These are phyloP conservation scores for Viola pubescens DNA, from an alignment of 441 rosid species.

Conservation along the genomic window DNA sequence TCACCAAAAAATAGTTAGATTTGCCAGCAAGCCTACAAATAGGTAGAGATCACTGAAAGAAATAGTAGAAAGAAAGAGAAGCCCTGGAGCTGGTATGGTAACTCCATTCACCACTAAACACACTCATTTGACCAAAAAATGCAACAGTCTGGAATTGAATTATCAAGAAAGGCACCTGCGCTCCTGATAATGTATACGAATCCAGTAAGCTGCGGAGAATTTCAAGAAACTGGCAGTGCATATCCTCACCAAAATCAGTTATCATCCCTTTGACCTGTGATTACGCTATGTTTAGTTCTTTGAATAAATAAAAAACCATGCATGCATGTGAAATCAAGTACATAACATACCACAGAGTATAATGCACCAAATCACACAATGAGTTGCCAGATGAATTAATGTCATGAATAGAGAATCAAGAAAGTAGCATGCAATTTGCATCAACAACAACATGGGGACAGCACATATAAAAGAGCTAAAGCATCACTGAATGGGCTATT, in stretches of 20 bases:
- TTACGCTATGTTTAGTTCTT: not conserved
- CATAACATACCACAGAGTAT: not conserved
- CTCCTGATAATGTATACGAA: slow-evolving; percentile 71
- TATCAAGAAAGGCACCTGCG: slow-evolving; percentile 50
- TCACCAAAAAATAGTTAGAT: not conserved
- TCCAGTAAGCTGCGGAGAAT: slow-evolving; percentile 96
- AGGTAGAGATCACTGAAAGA: not conserved
- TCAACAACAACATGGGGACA: no score
- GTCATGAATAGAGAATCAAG: no score
- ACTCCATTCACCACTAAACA: slow-evolving; percentile 6
- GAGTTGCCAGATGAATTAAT: no score
- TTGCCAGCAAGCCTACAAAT: not conserved
- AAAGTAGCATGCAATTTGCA: no score
- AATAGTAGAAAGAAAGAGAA: not conserved
- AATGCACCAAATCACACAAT: no score
- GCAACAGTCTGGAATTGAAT: slow-evolving; percentile 17
- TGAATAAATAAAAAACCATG: not conserved
- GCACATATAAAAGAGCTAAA: no score
- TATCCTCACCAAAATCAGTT: slow-evolving; percentile 90
- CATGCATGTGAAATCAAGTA: not conserved
- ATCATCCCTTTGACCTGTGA: slow-evolving; percentile 91
- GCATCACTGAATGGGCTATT: no score
- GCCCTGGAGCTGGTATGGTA: slow-evolving; percentile 5
- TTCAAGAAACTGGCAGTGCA: slow-evolving; percentile 98
- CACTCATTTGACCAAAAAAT: slow-evolving; percentile 11